Evolutionary conservation across 306 rosid species (phyloP).

Genomic region (Quercus variabilis): DNA sequence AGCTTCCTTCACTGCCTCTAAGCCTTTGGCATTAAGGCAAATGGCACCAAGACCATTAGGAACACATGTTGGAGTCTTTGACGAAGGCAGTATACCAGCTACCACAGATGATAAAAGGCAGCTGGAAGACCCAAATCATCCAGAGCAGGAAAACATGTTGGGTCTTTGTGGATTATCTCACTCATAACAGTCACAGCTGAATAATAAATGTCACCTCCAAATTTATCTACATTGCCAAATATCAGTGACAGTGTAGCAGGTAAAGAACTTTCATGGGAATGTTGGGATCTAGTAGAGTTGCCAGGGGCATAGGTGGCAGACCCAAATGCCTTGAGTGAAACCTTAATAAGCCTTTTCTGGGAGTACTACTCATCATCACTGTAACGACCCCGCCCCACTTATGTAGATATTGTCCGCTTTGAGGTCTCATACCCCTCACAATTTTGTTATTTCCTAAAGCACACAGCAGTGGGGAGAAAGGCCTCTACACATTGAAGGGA

Average conservation of each 20-base stretch:
- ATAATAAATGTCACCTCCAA: conserved; percentile 95
- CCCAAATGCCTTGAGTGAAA: conserved; percentile 89
- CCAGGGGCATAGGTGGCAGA: conserved; percentile 88
- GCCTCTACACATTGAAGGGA: too few relatives aligned
- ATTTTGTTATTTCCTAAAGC: too few relatives aligned
- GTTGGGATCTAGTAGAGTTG: conserved; percentile 64
- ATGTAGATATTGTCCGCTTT: too few relatives aligned
- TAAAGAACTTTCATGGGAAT: conserved; percentile 63
- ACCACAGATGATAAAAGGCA: conserved; percentile 74
- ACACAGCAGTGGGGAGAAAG: too few relatives aligned
- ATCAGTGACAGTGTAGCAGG: conserved; percentile 68
- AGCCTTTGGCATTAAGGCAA: conserved; percentile 89
- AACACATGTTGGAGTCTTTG: conserved; percentile 83
- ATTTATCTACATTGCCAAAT: conserved; percentile 69
- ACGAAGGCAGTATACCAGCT: conserved; percentile 83
- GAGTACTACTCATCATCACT: conserved; percentile 62
- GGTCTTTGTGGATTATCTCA: conserved; percentile 96
- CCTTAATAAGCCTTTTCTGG: conserved; percentile 86
- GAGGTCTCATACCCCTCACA: too few relatives aligned
- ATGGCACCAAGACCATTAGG: conserved; percentile 98
- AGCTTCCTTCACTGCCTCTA: conserved; percentile 78
- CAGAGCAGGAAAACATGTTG: conserved; percentile 74
- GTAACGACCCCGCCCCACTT: too few relatives aligned
- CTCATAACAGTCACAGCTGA: conserved; percentile 98
- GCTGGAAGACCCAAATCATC: conserved; percentile 95